Evolutionary conservation across 257 asterid genomes (phyloP).

Genomic region (Nicotiana obtusifolia): DNA sequence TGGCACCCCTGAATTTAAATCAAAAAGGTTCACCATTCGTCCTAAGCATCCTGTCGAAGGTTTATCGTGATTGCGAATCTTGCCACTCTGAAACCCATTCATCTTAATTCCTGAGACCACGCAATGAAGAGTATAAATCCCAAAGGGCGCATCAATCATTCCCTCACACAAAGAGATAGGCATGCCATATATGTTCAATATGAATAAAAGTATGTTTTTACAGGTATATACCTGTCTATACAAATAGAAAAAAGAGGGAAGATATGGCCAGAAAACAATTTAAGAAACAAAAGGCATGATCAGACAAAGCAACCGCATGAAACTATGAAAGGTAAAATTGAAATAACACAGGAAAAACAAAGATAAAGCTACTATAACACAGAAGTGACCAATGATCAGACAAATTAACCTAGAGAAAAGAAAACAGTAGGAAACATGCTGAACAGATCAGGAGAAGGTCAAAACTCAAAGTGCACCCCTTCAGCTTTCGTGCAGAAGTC

Average conservation of each 20-base stretch:
- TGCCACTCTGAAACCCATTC: constrained; percentile 53
- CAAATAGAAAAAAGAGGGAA: neutral
- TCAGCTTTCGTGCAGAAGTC: neutral
- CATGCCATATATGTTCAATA: neutral
- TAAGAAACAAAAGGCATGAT: neutral
- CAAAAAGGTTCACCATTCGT: constrained; percentile 81
- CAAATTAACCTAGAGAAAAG: neutral
- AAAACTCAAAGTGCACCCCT: neutral
- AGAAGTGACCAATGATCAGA: neutral
- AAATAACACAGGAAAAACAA: neutral
- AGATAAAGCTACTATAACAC: neutral
- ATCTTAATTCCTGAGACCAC: constrained; percentile 52
- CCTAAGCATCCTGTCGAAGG: constrained; percentile 85
- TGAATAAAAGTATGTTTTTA: neutral
- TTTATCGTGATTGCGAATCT: constrained; percentile 37
- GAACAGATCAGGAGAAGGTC: neutral
- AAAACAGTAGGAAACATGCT: neutral
- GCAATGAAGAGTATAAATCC: constrained; percentile 13
- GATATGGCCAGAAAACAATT: neutral
- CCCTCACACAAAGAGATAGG: neutral
- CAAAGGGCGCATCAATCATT: constrained; percentile 2
- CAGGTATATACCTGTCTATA: neutral
- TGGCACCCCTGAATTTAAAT: constrained; percentile 57
- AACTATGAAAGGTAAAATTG: neutral
- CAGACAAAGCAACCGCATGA: neutral